A percentile compares a stretch with the other conserved stretches of the same genome.
These are phyloP conservation scores for Candida nanaspora DNA, from an alignment of 805 yeast species.

Conservation along the genomic window DNA sequence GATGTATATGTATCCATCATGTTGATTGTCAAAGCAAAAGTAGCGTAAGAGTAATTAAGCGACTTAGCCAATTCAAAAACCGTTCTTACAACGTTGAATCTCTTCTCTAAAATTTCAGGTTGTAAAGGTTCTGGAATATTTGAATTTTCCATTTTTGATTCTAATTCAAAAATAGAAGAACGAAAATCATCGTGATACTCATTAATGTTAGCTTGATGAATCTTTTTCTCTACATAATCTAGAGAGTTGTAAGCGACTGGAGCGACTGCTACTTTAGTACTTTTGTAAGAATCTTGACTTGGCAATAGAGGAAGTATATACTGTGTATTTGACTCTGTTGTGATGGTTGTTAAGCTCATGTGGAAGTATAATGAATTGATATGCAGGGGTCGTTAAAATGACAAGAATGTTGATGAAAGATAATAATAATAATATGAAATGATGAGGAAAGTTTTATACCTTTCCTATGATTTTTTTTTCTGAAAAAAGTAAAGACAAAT, in stretches of 20 bases:
- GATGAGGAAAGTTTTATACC: too few relatives aligned
- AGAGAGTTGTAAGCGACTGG: too few relatives aligned
- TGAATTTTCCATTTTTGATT: conserved; percentile 22
- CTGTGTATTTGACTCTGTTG: too few relatives aligned
- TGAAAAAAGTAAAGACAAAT: background rate
- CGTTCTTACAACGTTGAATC: conserved; percentile 22
- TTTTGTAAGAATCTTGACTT: background rate
- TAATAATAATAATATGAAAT: too few relatives aligned
- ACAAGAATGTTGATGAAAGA: too few relatives aligned
- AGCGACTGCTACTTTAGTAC: too few relatives aligned
- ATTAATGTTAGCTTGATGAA: conserved; percentile 18
- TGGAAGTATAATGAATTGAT: too few relatives aligned
- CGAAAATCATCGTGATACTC: conserved; percentile 24
- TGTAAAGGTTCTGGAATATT: conserved; percentile 21
- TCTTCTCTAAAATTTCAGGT: conserved; percentile 11
- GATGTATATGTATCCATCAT: conserved; percentile 33
- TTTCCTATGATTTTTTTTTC: too few relatives aligned
- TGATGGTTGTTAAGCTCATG: too few relatives aligned
- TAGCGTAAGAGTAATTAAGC: conserved; percentile 24
- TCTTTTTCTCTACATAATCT: conserved; percentile 20
- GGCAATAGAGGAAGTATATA: background rate
- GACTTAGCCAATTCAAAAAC: conserved; percentile 23
- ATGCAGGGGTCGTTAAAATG: too few relatives aligned
- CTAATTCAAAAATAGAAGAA: conserved; percentile 16
- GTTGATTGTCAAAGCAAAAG: conserved; percentile 30